Evolutionary conservation across 1,284 basidiomycete genomes (phyloP), one percentile per base, ranked within the genome.

Genomic region (Omphalotus olearius): DNA sequence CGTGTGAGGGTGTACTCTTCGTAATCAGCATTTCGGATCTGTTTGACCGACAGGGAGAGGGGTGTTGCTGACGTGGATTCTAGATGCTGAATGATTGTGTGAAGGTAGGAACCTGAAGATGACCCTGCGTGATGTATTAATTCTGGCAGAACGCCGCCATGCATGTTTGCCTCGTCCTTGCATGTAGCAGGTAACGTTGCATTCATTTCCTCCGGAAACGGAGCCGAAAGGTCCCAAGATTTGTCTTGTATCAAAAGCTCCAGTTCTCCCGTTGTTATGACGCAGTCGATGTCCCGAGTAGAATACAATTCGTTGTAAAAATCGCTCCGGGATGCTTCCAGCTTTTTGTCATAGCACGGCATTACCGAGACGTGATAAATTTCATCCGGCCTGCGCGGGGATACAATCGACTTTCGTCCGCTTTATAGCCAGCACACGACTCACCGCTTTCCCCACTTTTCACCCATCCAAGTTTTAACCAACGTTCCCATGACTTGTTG

Each of bases 331-430:
- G 92, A 95, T 0, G 97, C 96, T 71, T 99, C 97, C 23, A 99
- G 85, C 67, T 99, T 99, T 73, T 99, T 99, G 77, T 99, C 97
- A 69, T 98, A 99, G 70, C 97, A 99, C 0, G 96, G 95, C 95
- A 99, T 99, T 38, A 98, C 93, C 0, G 93, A 83, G 55, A 98
- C 91, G 62, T 99, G 97, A 67, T 98, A 99, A 49, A 98, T 80
- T 60, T 91, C 75, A 60, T 88, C 75, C 1, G 91, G 88, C 28
- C 88, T 93, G 61, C 16, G 42, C 9, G 20, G 28, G 18, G 3
- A 36, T 37, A 41, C n/a, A 26, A 23, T 16, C 42, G 13, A 18
- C 10, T 47, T 42, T 9, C 38, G 18, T 17, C 30, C 7, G 23
- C 23, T 33, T 33, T 13, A 7, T 33, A 13, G 13, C 13, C 13